Conservation (phyloP, 768 basidiomycete genomes). For the Collybia nuda region DNA sequence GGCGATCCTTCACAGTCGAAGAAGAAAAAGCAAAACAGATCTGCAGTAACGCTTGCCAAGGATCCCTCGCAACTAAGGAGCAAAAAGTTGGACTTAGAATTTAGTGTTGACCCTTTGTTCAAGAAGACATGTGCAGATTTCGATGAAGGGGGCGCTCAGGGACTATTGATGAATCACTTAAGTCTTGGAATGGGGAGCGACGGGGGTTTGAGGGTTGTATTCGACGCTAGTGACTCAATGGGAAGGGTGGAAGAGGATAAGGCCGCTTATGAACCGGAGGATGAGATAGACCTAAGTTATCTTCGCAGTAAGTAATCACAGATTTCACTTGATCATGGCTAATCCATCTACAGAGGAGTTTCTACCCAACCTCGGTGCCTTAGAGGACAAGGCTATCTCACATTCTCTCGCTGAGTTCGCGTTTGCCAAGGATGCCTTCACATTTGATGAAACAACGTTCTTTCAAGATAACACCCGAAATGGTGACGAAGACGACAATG, state of each 20-base stretch:
- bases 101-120: slow-evolving; percentile 95
- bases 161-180: slow-evolving; percentile 95
- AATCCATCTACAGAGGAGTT: slow-evolving; percentile 53
- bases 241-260: slow-evolving; percentile 80
- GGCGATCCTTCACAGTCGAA: slow-evolving; percentile 60
- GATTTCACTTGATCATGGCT: slow-evolving; percentile 7
- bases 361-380: slow-evolving; percentile 62
- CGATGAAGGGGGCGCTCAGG: slow-evolving; percentile 96
- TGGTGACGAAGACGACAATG: slow-evolving; percentile 44
- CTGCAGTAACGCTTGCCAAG: slow-evolving; percentile 88
- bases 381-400: slow-evolving; percentile 75
- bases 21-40: slow-evolving; percentile 67
- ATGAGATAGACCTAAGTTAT: slow-evolving; percentile 62
- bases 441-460: slow-evolving; percentile 62
- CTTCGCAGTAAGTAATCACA: slow-evolving; percentile 50
- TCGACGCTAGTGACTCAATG: slow-evolving; percentile 93
- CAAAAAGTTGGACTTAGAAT: slow-evolving; percentile 95
- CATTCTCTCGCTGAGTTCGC: slow-evolving; percentile 80
- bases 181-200: slow-evolving; percentile 75
- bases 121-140: slow-evolving; percentile 98
- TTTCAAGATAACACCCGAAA: slow-evolving; percentile 53
- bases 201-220: slow-evolving; percentile 85
- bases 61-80: slow-evolving; percentile 75
- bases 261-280: slow-evolving; percentile 66
- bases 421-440: slow-evolving; percentile 68